Evolutionary conservation across 345 rosid genomes (phyloP), one percentile per base, ranked within the genome.

Genomic region (Eutrema japonicum): DNA sequence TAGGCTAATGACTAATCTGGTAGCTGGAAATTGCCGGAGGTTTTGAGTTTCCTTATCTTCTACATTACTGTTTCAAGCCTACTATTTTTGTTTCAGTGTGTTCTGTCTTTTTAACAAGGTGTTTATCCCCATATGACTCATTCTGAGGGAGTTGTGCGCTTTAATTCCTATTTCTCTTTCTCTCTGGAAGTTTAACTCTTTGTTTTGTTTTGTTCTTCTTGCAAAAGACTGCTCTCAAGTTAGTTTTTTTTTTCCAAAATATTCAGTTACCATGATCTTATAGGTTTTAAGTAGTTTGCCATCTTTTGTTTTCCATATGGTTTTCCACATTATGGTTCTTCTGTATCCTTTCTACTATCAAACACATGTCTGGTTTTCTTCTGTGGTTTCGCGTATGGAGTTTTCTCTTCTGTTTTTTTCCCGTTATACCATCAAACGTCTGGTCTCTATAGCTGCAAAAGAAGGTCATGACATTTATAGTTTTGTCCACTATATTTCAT

Each of bases 1-100:
- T 64, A 71, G 68, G 72, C 56, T 71, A n/a, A 48, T 65, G 76
- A 27, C 46, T 58, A 65, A 4, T 70, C 66, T 52, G 63, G 68
- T 65, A 27, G 14, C 80, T n/a, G 3, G 12, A 7, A 45, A 30
- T 50, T 56, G 18, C 57, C 1, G 48, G 76, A 71, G 60, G 41
- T 67, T 76, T 54, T 54, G 27, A 7, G 32, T 57, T 56, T 37
- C 10, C 37, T 60, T 70, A 55, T 70, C 13, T 30, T 47, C 46
- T 54, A 63, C 27, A 37, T 50, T 36, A 36, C 27, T 60, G 51
- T 45, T 62, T 68, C 55, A 9, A 66, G n/a, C 9, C 13, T 74
- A 66, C 48, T 49, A 36, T 54, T 29, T 4, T 41, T 13, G 71
- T 46, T 57, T 57, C 35, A 50, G 2, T 60, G 11, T 8, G 18